These are phyloP conservation scores for Posidonia australis DNA, from an alignment of 106 monocot genomes.

Conservation along the genomic window DNA sequence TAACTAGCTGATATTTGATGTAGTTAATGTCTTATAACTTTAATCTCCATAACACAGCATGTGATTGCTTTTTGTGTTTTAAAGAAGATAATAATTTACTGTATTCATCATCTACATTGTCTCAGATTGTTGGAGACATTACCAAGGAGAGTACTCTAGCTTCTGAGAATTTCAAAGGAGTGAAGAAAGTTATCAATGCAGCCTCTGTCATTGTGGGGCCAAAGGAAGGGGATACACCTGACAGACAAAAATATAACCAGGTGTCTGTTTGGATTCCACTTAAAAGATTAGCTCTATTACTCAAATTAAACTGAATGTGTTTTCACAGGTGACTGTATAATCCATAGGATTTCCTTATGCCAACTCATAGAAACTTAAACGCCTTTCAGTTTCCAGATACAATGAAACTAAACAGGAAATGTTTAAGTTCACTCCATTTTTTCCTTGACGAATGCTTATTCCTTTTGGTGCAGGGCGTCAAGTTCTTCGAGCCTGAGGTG, in stretches of 20 bases:
- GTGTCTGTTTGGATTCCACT: constrained; percentile 17
- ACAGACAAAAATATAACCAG: constrained; percentile 86
- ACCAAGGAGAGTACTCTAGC: constrained; percentile 66
- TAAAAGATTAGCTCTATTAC: too few relatives aligned
- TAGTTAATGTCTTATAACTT: background rate
- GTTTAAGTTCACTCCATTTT: background rate
- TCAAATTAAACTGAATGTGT: too few relatives aligned
- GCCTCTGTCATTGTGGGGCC: constrained; percentile 94
- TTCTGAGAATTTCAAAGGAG: constrained; percentile 71
- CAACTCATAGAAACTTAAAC: too few relatives aligned
- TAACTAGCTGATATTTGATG: background rate
- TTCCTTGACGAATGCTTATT: background rate
- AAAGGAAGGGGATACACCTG: constrained; percentile 99
- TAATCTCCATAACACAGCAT: background rate
- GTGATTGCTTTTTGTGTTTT: background rate
- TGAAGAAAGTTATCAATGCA: constrained; percentile 83
- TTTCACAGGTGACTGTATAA: too few relatives aligned
- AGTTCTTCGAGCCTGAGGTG: constrained; percentile 83
- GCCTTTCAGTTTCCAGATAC: too few relatives aligned
- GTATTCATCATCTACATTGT: constrained; percentile 6
- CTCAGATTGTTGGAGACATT: constrained; percentile 78
- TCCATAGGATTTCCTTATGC: too few relatives aligned
- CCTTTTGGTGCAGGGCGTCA: constrained; percentile 51
- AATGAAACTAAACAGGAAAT: background rate
- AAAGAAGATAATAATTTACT: background rate